phyloP scores from a whole-genome alignment of 345 rosid species.

The Sapria himalayana region DNA sequence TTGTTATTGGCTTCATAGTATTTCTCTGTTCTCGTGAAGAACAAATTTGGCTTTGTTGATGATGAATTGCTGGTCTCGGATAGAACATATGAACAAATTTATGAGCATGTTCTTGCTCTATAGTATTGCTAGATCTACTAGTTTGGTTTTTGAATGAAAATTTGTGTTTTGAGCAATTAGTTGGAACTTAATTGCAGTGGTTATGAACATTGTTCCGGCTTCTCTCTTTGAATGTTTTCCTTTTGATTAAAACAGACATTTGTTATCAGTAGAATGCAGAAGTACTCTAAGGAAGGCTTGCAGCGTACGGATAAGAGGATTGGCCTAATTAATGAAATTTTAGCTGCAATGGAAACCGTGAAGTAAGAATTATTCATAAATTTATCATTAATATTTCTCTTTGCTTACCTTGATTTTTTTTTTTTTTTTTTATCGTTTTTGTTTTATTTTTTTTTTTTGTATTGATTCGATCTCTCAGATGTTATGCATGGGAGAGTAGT shows the following conservation, averaged over 20 bases:
- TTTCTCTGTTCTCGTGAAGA: too few relatives aligned
- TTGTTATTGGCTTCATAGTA: too few relatives aligned
- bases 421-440: neutral
- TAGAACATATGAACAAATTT: too few relatives aligned
- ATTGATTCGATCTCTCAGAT: slow-evolving; percentile 28
- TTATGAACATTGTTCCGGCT: too few relatives aligned
- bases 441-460: slow-evolving; percentile 3
- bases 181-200: too few relatives aligned
- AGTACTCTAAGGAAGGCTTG: slow-evolving; percentile 78
- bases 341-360: slow-evolving; percentile 98
- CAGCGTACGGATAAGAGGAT: slow-evolving; percentile 96
- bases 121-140: too few relatives aligned
- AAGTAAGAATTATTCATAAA: slow-evolving; percentile 36
- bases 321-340: slow-evolving; percentile 91
- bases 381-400: neutral
- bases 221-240: too few relatives aligned
- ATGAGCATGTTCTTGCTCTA: too few relatives aligned
- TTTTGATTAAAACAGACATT: slow-evolving; percentile 62
- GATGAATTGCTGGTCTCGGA: too few relatives aligned
- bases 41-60: too few relatives aligned
- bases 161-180: too few relatives aligned
- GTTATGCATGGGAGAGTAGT: slow-evolving; percentile 97
- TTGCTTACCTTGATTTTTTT: neutral
- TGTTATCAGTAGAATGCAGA: slow-evolving; percentile 80
- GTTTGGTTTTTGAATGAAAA: too few relatives aligned